Evolutionary conservation across 2,329 filamentous ascomycete genomes (phyloP).

Genomic region (Coniochaeta sp.): DNA sequence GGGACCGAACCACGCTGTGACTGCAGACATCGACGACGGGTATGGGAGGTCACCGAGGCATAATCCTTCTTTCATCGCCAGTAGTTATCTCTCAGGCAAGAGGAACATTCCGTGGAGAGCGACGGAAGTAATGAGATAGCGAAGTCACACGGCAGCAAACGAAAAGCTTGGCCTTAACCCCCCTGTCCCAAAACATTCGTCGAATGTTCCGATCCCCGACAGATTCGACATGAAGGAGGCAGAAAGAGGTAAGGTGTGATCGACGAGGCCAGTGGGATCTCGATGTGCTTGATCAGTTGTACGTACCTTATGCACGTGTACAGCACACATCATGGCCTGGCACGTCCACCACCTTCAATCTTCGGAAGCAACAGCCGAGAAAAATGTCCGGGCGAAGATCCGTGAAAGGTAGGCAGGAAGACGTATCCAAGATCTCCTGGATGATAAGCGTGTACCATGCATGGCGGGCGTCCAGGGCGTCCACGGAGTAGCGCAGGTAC

Average conservation of each 20-base stretch:
- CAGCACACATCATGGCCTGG: not conserved
- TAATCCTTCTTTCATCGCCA: too few species aligned
- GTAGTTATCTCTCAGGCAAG: too few species aligned
- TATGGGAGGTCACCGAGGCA: not conserved
- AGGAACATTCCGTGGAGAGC: not conserved
- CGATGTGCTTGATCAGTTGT: not conserved
- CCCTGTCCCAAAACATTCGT: not conserved
- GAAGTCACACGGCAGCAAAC: constrained; percentile 1
- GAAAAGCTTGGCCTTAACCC: constrained; percentile 1
- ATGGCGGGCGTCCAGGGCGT: not conserved
- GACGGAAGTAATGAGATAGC: not conserved
- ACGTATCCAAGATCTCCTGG: not conserved
- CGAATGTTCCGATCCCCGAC: not conserved
- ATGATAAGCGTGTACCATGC: not conserved
- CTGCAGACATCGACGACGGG: not conserved
- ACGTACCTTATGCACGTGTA: not conserved
- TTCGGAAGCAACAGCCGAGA: not conserved
- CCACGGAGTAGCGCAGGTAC: not conserved
- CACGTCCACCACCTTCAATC: not conserved
- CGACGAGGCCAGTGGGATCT: not conserved
- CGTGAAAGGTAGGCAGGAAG: not conserved
- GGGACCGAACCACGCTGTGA: not conserved
- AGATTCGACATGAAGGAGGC: not conserved
- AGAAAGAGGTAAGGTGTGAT: constrained; percentile 1
- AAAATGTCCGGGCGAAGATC: not conserved